Evolutionary conservation across 257 asterid species (phyloP), one percentile per base, ranked within the genome.

Genomic region (Fraxinus quadrangulata): DNA sequence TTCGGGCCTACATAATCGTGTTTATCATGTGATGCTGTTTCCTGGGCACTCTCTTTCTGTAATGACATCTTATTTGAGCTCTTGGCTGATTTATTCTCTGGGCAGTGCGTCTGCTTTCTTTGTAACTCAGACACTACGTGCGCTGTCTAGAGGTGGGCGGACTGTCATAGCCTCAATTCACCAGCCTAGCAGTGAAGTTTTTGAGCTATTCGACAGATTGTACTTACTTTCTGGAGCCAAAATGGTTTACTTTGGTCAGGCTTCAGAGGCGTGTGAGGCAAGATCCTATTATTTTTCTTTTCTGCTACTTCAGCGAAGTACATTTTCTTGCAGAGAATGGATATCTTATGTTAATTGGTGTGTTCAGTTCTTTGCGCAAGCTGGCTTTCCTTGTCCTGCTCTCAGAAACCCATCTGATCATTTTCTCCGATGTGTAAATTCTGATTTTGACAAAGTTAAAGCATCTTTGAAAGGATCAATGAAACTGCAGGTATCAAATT

Each of bases 371-470:
- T 95, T 95, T 68, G 93, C 97, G 21, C 97, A 91, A 81, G 96
- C 98, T 63, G 99, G 99, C 2, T 95, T 95, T 75, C 99, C 99
- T n/a, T 95, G 99, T 63, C 99, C 99, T 61, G 85, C 98, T 59
- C 84, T 95, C 40, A 86, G 98, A 49, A 95, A 93, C 78, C 99
- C 99, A 3, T 95, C 98, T 0, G 99, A 95, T 84, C 99, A 95
- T 85, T 95, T 95, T 73, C 92, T 95, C 63, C 87, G 97, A 3
- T 93, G 97, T 84, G 89, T 95, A 81, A 95, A 95, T 76, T 86
- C 96, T 37, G 99, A 95, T 83, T 95, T 95, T 16, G 99, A 95
- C 88, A 93, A 93, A 82, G 99, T 93, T 59, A 95, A 93, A 86
- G 98, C 99, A 31, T 91, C 99, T 19, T 92, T 95, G 6, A 93